Evolutionary conservation across 2,329 filamentous ascomycete genomes (phyloP).

Genomic region (Fusarium domesticum): DNA sequence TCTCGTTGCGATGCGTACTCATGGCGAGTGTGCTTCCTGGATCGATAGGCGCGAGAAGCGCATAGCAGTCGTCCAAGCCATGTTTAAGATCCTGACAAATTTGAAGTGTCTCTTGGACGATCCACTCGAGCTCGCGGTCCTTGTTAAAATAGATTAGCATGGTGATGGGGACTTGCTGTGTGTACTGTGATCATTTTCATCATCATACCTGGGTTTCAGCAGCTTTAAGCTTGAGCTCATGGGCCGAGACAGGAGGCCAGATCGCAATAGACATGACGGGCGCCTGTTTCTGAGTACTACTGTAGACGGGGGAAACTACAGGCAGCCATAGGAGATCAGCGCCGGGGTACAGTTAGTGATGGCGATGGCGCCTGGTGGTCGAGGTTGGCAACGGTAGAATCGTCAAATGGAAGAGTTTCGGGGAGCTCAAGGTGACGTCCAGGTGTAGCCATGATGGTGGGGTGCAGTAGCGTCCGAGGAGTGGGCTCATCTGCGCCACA

Average conservation of each 20-base stretch:
- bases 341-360: too few relatives aligned
- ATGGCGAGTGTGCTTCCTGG: conserved; percentile 86
- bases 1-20: conserved; percentile 81
- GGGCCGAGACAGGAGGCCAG: conserved; percentile 53
- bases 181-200: neutral
- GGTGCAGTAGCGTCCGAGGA: conserved; percentile 1
- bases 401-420: conserved; percentile 5
- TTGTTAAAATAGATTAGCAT: conserved; percentile 35
- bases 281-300: neutral
- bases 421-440: conserved; percentile 21
- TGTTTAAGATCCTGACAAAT: conserved; percentile 51
- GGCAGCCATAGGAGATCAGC: neutral
- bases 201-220: conserved; percentile 50
- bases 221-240: conserved; percentile 49
- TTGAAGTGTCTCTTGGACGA: conserved; percentile 48
- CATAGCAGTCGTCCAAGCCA: conserved; percentile 84
- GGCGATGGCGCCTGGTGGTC: conserved; percentile 9
- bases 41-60: conserved; percentile 79
- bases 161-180: neutral
- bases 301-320: neutral
- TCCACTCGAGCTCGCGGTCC: conserved; percentile 55
- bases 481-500: conserved; percentile 16
- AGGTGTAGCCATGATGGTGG: conserved; percentile 6
- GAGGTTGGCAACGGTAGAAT: conserved; percentile 20
- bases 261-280: conserved; percentile 54